These are phyloP conservation scores for Colletotrichum navitas DNA, from an alignment of 2,329 filamentous ascomycete species.

Conservation along the genomic window DNA sequence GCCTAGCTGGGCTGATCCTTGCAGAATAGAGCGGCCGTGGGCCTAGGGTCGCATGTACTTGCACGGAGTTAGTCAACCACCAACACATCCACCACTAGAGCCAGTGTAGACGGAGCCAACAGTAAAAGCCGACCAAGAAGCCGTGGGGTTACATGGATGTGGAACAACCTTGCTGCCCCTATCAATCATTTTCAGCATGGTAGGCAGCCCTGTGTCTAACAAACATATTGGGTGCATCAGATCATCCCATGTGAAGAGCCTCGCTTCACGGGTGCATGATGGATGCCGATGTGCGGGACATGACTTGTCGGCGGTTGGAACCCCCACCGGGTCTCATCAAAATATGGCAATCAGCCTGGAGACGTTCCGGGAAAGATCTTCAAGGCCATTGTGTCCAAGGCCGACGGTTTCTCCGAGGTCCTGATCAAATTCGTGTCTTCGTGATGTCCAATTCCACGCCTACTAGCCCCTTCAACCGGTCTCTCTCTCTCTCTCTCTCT, in stretches of 20 bases:
- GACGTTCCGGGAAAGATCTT: slow-evolving; percentile 30
- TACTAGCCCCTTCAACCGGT: not conserved
- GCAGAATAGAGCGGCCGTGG: slow-evolving; percentile 23
- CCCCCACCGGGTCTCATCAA: slow-evolving; percentile 15
- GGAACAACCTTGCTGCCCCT: slow-evolving; percentile 24
- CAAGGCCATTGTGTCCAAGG: slow-evolving; percentile 6
- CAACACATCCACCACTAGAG: slow-evolving; percentile 7
- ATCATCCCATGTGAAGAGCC: slow-evolving; percentile 30
- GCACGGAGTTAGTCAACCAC: slow-evolving; percentile 32
- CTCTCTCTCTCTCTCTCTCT: too few relatives aligned
- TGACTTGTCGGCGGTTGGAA: slow-evolving; percentile 35
- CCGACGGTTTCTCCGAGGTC: not conserved
- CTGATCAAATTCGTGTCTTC: not conserved
- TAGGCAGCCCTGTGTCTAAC: slow-evolving; percentile 14
- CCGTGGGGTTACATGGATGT: slow-evolving; percentile 18
- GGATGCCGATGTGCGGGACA: slow-evolving; percentile 33
- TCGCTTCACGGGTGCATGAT: slow-evolving; percentile 36
- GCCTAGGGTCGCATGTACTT: slow-evolving; percentile 29
- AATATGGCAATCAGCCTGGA: slow-evolving; percentile 25
- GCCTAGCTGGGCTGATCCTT: slow-evolving; percentile 18
- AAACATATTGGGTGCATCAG: slow-evolving; percentile 31
- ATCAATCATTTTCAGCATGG: slow-evolving; percentile 20
- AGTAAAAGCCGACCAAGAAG: slow-evolving; percentile 22
- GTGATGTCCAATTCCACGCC: not conserved
- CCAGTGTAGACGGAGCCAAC: slow-evolving; percentile 17